Evolutionary conservation across 2,329 filamentous ascomycete genomes (phyloP).

Genomic region (Tolypocladium inflatum): DNA sequence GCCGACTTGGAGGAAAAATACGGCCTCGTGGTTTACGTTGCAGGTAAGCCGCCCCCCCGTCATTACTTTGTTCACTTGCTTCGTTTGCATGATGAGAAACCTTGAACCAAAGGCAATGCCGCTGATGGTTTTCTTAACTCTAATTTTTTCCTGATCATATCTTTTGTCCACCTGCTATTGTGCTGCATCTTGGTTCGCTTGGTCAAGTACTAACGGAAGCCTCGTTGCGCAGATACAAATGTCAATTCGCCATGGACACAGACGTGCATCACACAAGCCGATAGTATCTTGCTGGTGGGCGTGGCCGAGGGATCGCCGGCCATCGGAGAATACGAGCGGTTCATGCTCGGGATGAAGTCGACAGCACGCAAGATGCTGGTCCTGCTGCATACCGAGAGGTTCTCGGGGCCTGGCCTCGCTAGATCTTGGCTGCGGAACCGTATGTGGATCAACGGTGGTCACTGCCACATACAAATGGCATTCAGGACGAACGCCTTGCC

Average conservation of each 20-base stretch:
- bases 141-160: constrained; percentile 57
- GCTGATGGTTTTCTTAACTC: constrained; percentile 50
- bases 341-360: constrained; percentile 93
- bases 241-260: constrained; percentile 98
- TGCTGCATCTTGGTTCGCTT: neutral
- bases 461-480: constrained; percentile 95
- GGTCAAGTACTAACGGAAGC: constrained; percentile 16
- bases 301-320: constrained; percentile 81
- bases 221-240: constrained; percentile 63
- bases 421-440: constrained; percentile 85
- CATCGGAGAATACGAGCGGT: constrained; percentile 94
- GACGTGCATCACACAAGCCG: constrained; percentile 92
- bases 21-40: constrained; percentile 88
- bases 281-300: constrained; percentile 89
- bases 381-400: constrained; percentile 79
- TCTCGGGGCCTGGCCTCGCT: constrained; percentile 75
- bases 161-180: constrained; percentile 3
- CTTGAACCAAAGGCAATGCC: constrained; percentile 39
- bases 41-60: constrained; percentile 40
- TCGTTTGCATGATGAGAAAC: constrained; percentile 41
- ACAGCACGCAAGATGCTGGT: constrained; percentile 91
- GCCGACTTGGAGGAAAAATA: constrained; percentile 97
- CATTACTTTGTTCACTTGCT: neutral
- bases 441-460: constrained; percentile 95
- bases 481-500: constrained; percentile 70